phyloP scores from a whole-genome alignment of 129 eudicot genomes.

The carrot (Daucus carota) region DH1_v3.0 NC_030382.2:40881501-40882000 shows the following conservation, averaged over 20 bases:
- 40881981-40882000: not conserved
- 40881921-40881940: not conserved
- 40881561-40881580: not conserved
- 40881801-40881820: not conserved
- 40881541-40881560: not conserved
- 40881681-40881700: not conserved
- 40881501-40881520: accelerated
- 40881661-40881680: not conserved
- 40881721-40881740: not conserved
- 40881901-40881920: not conserved
- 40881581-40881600: not conserved
- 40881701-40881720: not conserved
- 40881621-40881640: not conserved
- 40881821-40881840: not conserved
- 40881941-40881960: not conserved
- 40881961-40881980: not conserved
- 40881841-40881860: not conserved
- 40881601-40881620: not conserved
- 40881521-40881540: not conserved
- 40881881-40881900: not conserved
- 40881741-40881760: accelerated
- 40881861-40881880: not conserved
- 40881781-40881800: not conserved
- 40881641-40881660: not conserved
- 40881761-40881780: not conserved